These are phyloP conservation scores for Coemansia erecta DNA, from an alignment of 192 early-diverging fungal genomes.

Conservation along the genomic window DNA sequence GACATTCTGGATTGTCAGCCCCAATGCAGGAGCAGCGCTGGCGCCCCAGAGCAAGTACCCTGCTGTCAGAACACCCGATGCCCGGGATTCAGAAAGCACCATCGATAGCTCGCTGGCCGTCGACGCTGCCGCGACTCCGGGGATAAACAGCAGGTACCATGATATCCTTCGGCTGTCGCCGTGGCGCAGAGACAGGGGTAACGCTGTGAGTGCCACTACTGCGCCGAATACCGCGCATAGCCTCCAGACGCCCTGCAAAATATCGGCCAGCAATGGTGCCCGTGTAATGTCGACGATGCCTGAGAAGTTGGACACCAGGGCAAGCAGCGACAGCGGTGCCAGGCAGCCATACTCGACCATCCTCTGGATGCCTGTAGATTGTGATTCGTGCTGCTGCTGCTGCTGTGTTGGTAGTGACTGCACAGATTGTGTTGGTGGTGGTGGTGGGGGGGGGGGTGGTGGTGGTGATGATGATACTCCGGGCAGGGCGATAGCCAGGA, in stretches of 20 bases:
- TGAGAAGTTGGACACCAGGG: constrained; percentile 16
- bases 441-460: too few species aligned
- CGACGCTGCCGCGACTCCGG: constrained; percentile 7
- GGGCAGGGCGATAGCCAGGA: too few species aligned
- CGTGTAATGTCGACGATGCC: constrained; percentile 31
- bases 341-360: not conserved
- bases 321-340: constrained; percentile 12
- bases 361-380: too few species aligned
- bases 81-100: constrained; percentile 6
- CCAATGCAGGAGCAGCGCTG: constrained; percentile 13
- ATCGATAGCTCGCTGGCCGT: constrained; percentile 24
- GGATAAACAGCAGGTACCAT: constrained; percentile 23
- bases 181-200: constrained; percentile 9
- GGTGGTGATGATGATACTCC: too few species aligned
- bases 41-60: constrained; percentile 30
- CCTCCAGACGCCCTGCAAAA: constrained; percentile 18
- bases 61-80: constrained; percentile 15
- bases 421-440: too few species aligned
- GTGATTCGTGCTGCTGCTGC: too few species aligned
- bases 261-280: constrained; percentile 27
- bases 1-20: constrained; percentile 9
- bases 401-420: too few species aligned
- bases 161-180: not conserved
- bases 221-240: constrained; percentile 12
- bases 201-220: not conserved